Evolutionary conservation across 345 rosid species (phyloP).

Genomic region (Gossypium longicalyx): DNA sequence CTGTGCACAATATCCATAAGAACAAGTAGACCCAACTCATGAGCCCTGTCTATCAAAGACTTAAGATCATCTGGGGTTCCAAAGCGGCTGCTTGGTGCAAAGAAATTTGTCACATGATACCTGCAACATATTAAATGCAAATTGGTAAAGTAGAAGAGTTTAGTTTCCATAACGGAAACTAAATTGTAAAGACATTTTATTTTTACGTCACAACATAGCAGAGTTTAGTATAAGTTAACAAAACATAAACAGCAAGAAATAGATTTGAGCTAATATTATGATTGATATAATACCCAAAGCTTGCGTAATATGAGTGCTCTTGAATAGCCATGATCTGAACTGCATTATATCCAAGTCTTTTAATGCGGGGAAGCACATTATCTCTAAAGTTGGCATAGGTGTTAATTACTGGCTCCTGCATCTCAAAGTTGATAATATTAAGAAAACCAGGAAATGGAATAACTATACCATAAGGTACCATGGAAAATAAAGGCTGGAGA

Average conservation of each 20-base stretch:
- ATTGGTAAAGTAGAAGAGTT: conserved; percentile 19
- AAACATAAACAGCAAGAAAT: neutral
- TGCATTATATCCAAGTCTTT: conserved; percentile 88
- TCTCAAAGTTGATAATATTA: conserved; percentile 18
- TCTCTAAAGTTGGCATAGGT: conserved; percentile 88
- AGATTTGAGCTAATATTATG: neutral
- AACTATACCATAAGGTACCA: neutral
- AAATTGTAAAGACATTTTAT: neutral
- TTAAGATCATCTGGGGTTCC: conserved; percentile 98
- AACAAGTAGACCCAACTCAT: conserved; percentile 89
- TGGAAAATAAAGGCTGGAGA: neutral
- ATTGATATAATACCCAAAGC: conserved; percentile 74
- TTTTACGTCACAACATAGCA: neutral
- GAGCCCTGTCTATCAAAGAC: conserved; percentile 91
- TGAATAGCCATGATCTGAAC: conserved; percentile 99
- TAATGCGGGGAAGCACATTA: conserved; percentile 93
- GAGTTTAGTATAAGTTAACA: conserved; percentile 1
- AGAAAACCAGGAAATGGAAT: conserved; percentile 9
- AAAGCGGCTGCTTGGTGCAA: conserved; percentile 95
- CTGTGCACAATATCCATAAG: conserved; percentile 99
- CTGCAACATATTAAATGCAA: conserved; percentile 43
- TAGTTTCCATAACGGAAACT: conserved; percentile 1
- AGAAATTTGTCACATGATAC: conserved; percentile 93
- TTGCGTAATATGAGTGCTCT: conserved; percentile 94
- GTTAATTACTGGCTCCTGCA: conserved; percentile 86